Percentiles rank a stretch among this genome's conserved stretches.
Evolutionary conservation across 2,329 filamentous ascomycete genomes (phyloP).

Genomic region (Trichoderma atroviride): DNA sequence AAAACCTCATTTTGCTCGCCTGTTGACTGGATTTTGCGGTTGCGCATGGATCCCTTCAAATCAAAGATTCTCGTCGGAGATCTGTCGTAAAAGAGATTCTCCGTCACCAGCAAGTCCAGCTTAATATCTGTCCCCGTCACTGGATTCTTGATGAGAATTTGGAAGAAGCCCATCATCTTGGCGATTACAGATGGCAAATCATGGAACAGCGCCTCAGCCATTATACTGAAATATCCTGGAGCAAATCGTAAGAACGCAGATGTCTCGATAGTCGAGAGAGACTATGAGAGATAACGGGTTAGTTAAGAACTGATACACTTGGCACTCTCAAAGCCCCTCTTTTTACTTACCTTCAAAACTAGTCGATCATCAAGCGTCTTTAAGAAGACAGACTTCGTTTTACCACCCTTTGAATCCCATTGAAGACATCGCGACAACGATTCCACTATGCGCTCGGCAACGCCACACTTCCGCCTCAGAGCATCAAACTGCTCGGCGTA

Average conservation of each 20-base stretch:
- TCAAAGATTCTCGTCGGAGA: slow-evolving; percentile 89
- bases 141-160: slow-evolving; percentile 95
- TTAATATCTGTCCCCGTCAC: slow-evolving; percentile 90
- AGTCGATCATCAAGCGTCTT: slow-evolving; percentile 96
- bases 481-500: slow-evolving; percentile 98
- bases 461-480: slow-evolving; percentile 86
- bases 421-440: slow-evolving; percentile 93
- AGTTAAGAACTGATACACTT: background rate
- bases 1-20: slow-evolving; percentile 96
- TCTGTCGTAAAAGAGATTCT: slow-evolving; percentile 97
- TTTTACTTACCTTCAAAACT: slow-evolving; percentile 67
- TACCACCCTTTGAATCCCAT: slow-evolving; percentile 97
- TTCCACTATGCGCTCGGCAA: slow-evolving; percentile 91
- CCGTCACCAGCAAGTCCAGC: slow-evolving; percentile 91
- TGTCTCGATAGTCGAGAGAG: slow-evolving; percentile 86
- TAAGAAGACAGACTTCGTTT: slow-evolving; percentile 95
- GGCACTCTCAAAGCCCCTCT: too few relatives aligned
- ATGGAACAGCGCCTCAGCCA: slow-evolving; percentile 94
- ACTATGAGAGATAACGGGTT: slow-evolving; percentile 52
- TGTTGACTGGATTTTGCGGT: slow-evolving; percentile 94
- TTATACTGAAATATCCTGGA: slow-evolving; percentile 95
- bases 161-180: slow-evolving; percentile 99
- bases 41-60: slow-evolving; percentile 97
- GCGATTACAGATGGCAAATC: slow-evolving; percentile 95
- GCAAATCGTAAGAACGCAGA: slow-evolving; percentile 94